Conservation (phyloP, 2,329 filamentous ascomycete species). For the Daldinia sp. region DNA sequence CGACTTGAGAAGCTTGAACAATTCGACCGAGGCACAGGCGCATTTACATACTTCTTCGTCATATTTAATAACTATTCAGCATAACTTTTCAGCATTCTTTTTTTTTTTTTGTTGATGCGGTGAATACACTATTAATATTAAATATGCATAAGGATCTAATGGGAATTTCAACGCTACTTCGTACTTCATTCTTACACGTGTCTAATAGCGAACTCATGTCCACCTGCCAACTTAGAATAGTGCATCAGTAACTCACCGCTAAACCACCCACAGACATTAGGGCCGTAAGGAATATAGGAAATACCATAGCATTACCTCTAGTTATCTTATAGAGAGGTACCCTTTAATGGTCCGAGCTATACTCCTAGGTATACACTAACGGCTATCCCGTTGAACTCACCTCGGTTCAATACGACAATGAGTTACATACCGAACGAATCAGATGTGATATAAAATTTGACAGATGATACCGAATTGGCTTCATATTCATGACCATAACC, state of each 20-base stretch:
- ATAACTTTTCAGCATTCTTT: neutral
- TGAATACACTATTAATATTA: neutral
- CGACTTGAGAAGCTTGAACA: neutral
- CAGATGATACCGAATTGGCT: neutral
- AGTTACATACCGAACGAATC: neutral
- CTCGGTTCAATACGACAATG: neutral
- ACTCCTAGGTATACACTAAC: neutral
- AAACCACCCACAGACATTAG: neutral
- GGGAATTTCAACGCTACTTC: neutral
- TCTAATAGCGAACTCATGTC: neutral
- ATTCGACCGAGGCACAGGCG: neutral
- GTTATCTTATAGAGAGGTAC: neutral
- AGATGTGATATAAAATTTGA: conserved; percentile 1
- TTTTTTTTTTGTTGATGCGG: neutral
- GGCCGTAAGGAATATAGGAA: neutral
- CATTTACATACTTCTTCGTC: neutral
- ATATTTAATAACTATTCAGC: neutral
- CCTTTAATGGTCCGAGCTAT: neutral
- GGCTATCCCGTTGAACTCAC: neutral
- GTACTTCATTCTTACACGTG: neutral
- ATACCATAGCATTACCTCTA: no score
- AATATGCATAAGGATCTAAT: conserved; percentile 1
- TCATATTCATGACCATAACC: conserved; percentile 1
- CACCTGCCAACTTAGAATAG: neutral
- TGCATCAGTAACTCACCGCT: conserved; percentile 6